Evolutionary conservation across 768 basidiomycete genomes (phyloP).

Genomic region (Leccinum uliginosum): DNA sequence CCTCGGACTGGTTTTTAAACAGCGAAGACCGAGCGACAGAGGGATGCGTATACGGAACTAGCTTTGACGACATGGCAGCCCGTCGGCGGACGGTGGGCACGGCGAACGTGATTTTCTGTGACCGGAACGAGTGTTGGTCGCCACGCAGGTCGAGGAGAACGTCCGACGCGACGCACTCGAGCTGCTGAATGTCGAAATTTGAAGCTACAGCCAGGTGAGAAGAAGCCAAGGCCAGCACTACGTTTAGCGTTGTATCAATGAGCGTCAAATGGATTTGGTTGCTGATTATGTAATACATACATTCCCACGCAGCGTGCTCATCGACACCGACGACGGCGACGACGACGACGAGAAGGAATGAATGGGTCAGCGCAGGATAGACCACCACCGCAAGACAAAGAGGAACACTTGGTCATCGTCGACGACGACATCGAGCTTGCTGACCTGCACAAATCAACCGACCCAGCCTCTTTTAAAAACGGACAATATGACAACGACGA

Average conservation of each 20-base stretch:
- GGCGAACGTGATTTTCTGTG: background rate
- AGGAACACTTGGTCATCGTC: background rate
- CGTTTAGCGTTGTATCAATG: conserved; percentile 29
- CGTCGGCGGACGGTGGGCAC: background rate
- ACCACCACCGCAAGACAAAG: background rate
- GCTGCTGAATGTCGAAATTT: conserved; percentile 16
- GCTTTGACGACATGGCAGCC: conserved; percentile 55
- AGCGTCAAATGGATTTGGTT: conserved; percentile 26
- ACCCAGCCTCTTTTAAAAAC: conserved; percentile 18
- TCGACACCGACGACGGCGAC: conserved; percentile 3
- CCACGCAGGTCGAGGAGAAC: conserved; percentile 9
- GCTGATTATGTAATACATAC: conserved; percentile 23
- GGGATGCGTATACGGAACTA: conserved; percentile 46
- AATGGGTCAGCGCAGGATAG: conserved; percentile 3
- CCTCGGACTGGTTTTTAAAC: conserved; percentile 59
- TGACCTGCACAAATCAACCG: conserved; percentile 25
- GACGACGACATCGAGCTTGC: conserved; percentile 32
- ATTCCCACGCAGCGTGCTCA: conserved; percentile 21
- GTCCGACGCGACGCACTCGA: conserved; percentile 15
- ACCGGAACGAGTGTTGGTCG: conserved; percentile 9
- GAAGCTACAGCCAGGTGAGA: conserved; percentile 20
- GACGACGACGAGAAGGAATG: conserved; percentile 1
- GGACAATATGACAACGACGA: conserved; percentile 24
- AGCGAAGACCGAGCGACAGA: conserved; percentile 54
- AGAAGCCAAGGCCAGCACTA: conserved; percentile 18